Conservation (phyloP, 345 rosid species). For the Dipteronia dyeriana region DNA sequence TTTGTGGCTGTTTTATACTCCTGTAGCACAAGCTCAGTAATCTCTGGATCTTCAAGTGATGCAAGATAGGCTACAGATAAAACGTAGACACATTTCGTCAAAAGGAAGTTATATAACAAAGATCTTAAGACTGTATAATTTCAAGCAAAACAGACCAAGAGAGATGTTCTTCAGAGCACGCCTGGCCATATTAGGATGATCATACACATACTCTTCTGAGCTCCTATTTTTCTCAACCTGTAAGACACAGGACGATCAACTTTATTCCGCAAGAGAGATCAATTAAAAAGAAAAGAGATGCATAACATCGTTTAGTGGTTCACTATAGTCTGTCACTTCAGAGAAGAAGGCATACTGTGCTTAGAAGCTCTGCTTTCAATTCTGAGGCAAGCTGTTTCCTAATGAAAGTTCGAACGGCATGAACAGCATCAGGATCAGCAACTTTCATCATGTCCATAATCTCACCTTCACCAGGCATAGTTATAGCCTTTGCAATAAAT, state of each 20-base stretch:
- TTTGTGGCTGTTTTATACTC: slow-evolving; percentile 86
- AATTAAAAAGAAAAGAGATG: not conserved
- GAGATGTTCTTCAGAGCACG: slow-evolving; percentile 85
- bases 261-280: slow-evolving; percentile 2
- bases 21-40: slow-evolving; percentile 50
- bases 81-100: slow-evolving; percentile 9
- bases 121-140: not conserved
- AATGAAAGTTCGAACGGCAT: slow-evolving; percentile 82
- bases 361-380: slow-evolving; percentile 72
- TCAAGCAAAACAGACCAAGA: slow-evolving; percentile 58
- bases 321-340: not conserved
- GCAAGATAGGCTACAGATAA: slow-evolving; percentile 71
- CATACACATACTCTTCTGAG: slow-evolving; percentile 68
- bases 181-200: slow-evolving; percentile 84
- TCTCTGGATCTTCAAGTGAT: slow-evolving; percentile 69
- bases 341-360: slow-evolving; percentile 47
- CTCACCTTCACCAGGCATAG: slow-evolving; percentile 95
- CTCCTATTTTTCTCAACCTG: slow-evolving; percentile 83
- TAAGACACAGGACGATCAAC: slow-evolving; percentile 6
- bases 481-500: slow-evolving; percentile 87
- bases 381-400: slow-evolving; percentile 89
- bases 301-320: not conserved
- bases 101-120: not conserved
- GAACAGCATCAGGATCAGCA: slow-evolving; percentile 99
- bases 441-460: slow-evolving; percentile 97